Base-by-base conservation (phyloP, 2,329 filamentous ascomycete genomes). In the Aspergillus chevalieri region DNA sequence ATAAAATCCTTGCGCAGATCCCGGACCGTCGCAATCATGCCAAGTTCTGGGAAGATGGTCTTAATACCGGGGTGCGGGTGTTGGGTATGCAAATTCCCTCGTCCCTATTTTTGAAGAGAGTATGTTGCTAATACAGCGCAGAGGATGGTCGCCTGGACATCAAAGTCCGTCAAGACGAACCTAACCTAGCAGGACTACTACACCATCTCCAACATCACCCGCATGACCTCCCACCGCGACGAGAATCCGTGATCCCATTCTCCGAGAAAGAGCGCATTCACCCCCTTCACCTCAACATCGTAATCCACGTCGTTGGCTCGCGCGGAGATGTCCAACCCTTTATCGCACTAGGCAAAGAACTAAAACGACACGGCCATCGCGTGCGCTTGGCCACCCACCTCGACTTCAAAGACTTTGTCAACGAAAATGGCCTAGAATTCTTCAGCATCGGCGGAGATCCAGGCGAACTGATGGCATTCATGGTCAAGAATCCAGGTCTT, bases 401-500 rank as follows among this genome's bases (percentile, higher is more conserved):
- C 3, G 82, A 77, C 2, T 91, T 91, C 58, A 76, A 81, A 56
- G 66, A 74, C 1, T 87, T 89, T 56, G 82, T 90, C 3, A 78
- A 83, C 52, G 80, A 86, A 47, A 83, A 84, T 63, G 84, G 78
- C 0, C 76, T 91, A 12, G 87, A 90, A 59, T 91, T 89, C 66
- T 89, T 86, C 66, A 80, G 72, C 53, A 86, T 89, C 46, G 85
- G 86, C n/a, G 86, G 86, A 2, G 85, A 90, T 63, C 86, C 86
- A 1, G 79, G 83, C 1, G 80, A 87, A 60, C 74, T 89, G 41
- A 90, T 89, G 86, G 87, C 89, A 3, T 94, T 92, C 61, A 94
- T 94, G 89, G 89, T 93, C 43, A 91, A 91, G 68, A 87, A 93
- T 57, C 88, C 89, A 0, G 87, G 89, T 0, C 74, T 95, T 28